Base-by-base conservation (phyloP, 306 rosid genomes). In the Quercus suber region DNA sequence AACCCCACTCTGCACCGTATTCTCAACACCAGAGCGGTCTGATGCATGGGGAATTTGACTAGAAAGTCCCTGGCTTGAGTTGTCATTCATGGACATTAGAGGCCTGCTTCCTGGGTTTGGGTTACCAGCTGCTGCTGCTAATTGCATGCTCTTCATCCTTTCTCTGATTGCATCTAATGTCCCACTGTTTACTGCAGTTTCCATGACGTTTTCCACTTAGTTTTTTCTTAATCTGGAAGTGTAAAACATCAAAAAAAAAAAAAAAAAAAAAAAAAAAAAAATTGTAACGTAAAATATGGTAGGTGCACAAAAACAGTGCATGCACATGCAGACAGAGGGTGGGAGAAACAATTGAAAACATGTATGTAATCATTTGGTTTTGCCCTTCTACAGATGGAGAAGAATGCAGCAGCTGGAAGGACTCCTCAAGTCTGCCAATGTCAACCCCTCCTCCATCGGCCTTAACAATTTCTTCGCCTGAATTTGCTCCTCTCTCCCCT, bases 111-210 rank as follows among this genome's bases (percentile, higher is more conserved):
- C 94, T 17, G 97, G 57, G 49, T 92, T 97, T 43, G 83, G 69
- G 79, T 84, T 83, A 68, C 97, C 99, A 75, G 86, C 86, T 33
- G 96, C 88, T 8, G 97, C 97, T 6, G 97, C 97, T 78, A 90
- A 69, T 86, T 93, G 98, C 98, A 96, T 93, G 85, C 86, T 93
- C 87, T 92, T 96, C 99, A 93, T 96, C 82, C 97, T 90, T 75
- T 96, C 99, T 82, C 98, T 86, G 65, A 96, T 91, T 23, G 98
- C 98, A 81, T 93, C 99, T 76, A 96, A 88, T 59, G 99, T 93
- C 80, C 99, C 99, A 83, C 90, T 86, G 31, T 92, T 85, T 69
- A 96, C 99, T 93, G 96, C 84, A 78, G 60, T 37, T 79, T 68
- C 76, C 75, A 28, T 13, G 17, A 77, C 51, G 55, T 73, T 56